Evolutionary conservation across 192 early-diverging fungal species (phyloP).

Genomic region (Linnemannia zychae): DNA sequence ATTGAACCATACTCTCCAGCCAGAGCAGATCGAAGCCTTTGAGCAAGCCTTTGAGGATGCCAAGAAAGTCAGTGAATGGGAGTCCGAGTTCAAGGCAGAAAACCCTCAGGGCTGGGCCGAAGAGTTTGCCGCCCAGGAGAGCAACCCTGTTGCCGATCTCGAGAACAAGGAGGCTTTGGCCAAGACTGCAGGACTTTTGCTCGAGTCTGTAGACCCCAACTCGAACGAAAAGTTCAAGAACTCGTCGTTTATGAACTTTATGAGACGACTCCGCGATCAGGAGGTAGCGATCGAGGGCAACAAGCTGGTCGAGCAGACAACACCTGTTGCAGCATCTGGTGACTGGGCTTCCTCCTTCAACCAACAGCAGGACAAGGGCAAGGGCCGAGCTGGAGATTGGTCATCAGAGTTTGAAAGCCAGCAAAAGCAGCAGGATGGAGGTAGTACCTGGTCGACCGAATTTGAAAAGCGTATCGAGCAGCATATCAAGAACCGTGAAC

Average conservation of each 20-base stretch:
- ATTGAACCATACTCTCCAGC: constrained; percentile 51
- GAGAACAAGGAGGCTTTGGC: constrained; percentile 79
- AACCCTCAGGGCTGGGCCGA: constrained; percentile 63
- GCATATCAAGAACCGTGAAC: constrained; percentile 61
- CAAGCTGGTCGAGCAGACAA: constrained; percentile 80
- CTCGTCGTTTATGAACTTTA: constrained; percentile 93
- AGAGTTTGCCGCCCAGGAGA: constrained; percentile 70
- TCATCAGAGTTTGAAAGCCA: constrained; percentile 42
- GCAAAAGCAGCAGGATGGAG: constrained; percentile 46
- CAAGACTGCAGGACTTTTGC: constrained; percentile 83
- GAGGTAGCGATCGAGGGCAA: constrained; percentile 91
- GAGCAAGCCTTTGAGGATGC: constrained; percentile 77
- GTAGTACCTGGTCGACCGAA: constrained; percentile 78
- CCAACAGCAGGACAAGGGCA: constrained; percentile 41
- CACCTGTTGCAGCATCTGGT: constrained; percentile 19
- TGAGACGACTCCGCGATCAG: constrained; percentile 91
- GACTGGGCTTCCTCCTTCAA: constrained; percentile 55
- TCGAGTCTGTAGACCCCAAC: constrained; percentile 80
- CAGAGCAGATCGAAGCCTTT: constrained; percentile 74
- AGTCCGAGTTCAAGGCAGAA: constrained; percentile 70
- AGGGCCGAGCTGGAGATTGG: constrained; percentile 44
- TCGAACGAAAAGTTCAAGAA: constrained; percentile 94
- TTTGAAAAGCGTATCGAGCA: constrained; percentile 73
- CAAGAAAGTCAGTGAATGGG: constrained; percentile 69
- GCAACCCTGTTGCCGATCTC: constrained; percentile 34